Base-by-base conservation (phyloP, 805 yeast species). In the Candida xyloterini region DNA sequence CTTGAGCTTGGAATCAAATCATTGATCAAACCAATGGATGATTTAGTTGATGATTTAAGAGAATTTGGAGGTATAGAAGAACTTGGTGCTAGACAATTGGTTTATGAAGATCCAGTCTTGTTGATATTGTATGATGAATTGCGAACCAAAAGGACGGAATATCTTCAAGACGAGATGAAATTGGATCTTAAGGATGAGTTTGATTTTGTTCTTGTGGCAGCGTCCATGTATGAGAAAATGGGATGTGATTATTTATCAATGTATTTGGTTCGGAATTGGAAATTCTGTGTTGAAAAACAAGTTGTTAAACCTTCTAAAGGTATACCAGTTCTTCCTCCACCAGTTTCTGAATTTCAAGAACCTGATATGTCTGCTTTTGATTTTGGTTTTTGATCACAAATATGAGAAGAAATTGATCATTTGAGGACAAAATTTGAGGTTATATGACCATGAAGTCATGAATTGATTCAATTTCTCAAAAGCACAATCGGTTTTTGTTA, bases 181-280 rank as follows among this genome's bases (percentile, higher is more conserved):
- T 59, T 77, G 8, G 62, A 62, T 21, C 63, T 69, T 1, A 43
- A 46, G 3, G 62, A 61, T 29, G 97, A 91, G 52, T 77, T 74
- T 40, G 66, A 71, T 4, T 80, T 82, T 52, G 72, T 89, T 11
- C 53, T 76, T 10, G 76, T 79, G 46, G 82, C 81, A 7, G 71
- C 84, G 7, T 66, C 73, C 26, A 81, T 88, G 45, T 85, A 88
- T 53, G 71, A 78, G 11, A 69, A 95, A 42, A 87, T 90, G 96
- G 98, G 98, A 0, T 90, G 98, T 63, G 95, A 90, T 52, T 76
- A 79, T 44, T 59, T 91, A 29, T 79, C 89, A 0, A 55, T 85
- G 16, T 71, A 78, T 36, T 58, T 89, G 32, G 66, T 83, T 1
- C 68, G 67, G 33, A 77, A 75, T 44, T 90, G 96, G 96, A 63